phyloP scores from a whole-genome alignment of 106 monocot genomes.

The Triglochin maritima region DNA sequence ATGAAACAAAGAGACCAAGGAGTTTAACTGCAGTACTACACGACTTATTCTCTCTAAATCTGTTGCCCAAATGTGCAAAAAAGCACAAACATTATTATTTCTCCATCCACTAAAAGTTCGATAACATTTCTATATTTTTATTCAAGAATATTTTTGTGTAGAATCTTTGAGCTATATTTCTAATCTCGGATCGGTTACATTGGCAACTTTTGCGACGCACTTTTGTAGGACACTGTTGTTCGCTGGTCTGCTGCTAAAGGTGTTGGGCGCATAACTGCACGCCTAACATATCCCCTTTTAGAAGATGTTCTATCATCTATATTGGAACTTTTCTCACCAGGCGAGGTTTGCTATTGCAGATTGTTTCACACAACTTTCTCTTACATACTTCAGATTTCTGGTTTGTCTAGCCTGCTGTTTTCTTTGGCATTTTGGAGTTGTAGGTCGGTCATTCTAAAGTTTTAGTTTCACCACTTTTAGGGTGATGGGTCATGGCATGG shows the following conservation, averaged over 20 bases:
- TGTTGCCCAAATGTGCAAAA: too few species aligned
- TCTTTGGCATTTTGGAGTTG: constrained; percentile 1
- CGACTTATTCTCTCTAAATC: too few species aligned
- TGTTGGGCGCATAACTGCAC: constrained; percentile 77
- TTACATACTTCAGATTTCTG: neutral
- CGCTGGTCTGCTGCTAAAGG: constrained; percentile 99
- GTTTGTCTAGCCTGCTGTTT: neutral
- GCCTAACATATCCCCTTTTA: constrained; percentile 61
- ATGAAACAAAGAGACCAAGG: too few species aligned
- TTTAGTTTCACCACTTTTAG: constrained; percentile 27
- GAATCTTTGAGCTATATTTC: too few species aligned
- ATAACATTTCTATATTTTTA: too few species aligned
- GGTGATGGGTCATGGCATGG: constrained; percentile 99
- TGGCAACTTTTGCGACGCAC: neutral
- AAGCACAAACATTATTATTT: too few species aligned
- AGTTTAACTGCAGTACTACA: too few species aligned
- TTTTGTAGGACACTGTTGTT: constrained; percentile 78
- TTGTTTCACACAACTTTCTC: constrained; percentile 2
- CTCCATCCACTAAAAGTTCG: too few species aligned
- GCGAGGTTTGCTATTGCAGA: constrained; percentile 49
- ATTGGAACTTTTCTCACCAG: constrained; percentile 76
- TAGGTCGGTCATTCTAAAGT: neutral
- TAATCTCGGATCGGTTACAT: too few species aligned
- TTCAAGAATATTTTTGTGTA: too few species aligned
- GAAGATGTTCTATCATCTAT: constrained; percentile 83